phyloP scores from a whole-genome alignment of 106 monocot species.

The Ottelia alismoides region DNA sequence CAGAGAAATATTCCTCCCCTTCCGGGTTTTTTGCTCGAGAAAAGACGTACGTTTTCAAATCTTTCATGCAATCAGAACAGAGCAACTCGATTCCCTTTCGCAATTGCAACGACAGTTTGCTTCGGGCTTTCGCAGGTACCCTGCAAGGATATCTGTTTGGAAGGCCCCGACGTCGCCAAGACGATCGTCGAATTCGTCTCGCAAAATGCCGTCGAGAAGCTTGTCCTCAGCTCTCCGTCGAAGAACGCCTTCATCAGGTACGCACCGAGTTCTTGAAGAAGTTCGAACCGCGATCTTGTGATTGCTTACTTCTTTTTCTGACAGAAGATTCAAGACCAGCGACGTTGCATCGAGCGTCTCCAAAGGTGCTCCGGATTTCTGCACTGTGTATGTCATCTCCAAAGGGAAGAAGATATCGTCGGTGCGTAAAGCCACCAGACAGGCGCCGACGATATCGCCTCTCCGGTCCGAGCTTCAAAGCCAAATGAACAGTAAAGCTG shows the following conservation, averaged over 20 bases:
- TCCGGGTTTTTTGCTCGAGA: conserved; percentile 4
- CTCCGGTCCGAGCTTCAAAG: not conserved
- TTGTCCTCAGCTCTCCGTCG: conserved; percentile 50
- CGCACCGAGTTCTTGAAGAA: too few relatives aligned
- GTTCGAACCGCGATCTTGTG: too few relatives aligned
- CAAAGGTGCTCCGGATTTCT: conserved; percentile 65
- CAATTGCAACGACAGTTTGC: too few relatives aligned
- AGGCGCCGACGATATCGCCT: conserved; percentile 21
- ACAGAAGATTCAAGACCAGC: conserved; percentile 34
- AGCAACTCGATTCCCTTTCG: too few relatives aligned
- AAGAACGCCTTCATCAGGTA: conserved; percentile 42
- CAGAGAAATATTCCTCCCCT: conserved; percentile 8
- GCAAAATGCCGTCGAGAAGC: conserved; percentile 38
- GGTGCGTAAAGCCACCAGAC: conserved; percentile 21
- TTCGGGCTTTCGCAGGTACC: too few relatives aligned
- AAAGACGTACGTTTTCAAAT: conserved; percentile 6
- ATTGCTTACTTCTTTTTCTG: too few relatives aligned
- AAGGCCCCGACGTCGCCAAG: conserved; percentile 49
- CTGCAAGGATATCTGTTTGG: conserved; percentile 41
- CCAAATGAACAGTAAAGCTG: conserved; percentile 15
- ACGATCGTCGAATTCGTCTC: conserved; percentile 36
- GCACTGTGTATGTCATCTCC: conserved; percentile 50
- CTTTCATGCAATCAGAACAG: too few relatives aligned
- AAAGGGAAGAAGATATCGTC: conserved; percentile 57
- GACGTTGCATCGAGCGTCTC: not conserved